Base-by-base conservation (phyloP, 768 basidiomycete species). In the Suillus clintonianus region DNA sequence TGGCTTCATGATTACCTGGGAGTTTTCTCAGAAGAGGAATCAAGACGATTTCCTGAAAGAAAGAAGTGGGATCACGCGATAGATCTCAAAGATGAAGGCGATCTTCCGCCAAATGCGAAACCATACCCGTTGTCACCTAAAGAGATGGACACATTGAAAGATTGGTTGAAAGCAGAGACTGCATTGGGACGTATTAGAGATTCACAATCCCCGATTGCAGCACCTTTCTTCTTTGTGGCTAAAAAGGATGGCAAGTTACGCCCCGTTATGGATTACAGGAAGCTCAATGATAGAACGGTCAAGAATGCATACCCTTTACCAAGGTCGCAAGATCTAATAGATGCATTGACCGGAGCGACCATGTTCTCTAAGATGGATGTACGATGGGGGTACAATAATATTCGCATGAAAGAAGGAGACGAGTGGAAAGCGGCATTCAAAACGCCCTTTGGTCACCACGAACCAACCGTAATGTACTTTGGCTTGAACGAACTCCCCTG, bases 381-480 rank as follows among this genome's bases (percentile, higher is more conserved):
- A 43, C 0, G n/a, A 43, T 43, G 43, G n/a, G n/a, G n/a, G 1
- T 43, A n/a, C 4, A 43, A 43, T 0, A 43, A n/a, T 4, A 43
- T 45, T n/a, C 10, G 4, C 3, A 77, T 84, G 55, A 74, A 73
- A 14, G 71, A 78, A 48, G 81, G 81, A 4, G 75, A 83, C 62
- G 71, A 82, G 67, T 77, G 71, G 73, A 84, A 81, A 64, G 80
- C 75, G 2, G 78, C 74, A 15, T 79, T 86, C 65, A 54, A 67
- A 3, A 80, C 77, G 0, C 65, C 72, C 17, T 65, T 65, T 6
- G 81, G 82, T 0, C 65, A 75, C 1, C 83, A 76, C 59, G 76
- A 85, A 73, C 79, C 66, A 43, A 64, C 64, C 19, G 80, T 79
- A 36, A 82, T 79, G 79, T 81, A 73, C 55, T 64, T 81, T 71